Evolutionary conservation across 176 grass and related monocot genomes (phyloP), one percentile per base, ranked within the genome.

Genomic region (Areca catechu): DNA sequence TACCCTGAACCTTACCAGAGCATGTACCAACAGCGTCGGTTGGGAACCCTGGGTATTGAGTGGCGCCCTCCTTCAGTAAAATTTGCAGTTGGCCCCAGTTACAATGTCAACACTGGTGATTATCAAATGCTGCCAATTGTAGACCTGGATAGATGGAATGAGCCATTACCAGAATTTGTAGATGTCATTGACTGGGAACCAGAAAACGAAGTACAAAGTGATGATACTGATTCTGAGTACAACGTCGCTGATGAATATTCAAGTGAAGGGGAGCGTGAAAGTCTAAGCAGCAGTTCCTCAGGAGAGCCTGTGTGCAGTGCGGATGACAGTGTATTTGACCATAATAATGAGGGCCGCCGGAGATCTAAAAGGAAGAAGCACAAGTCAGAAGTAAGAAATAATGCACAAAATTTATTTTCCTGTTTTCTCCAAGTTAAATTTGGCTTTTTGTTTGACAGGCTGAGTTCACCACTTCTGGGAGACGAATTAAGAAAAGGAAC

Each of bases 201-300:
- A 60, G 92, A 88, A 61, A 86, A 84, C 27, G 92, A 97, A 48
- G 71, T 81, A 48, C 82, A 91, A 12, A 90, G 83, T 71, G 92
- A 97, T 56, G 92, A 91, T 73, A 91, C 80, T 55, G 92, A 97
- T 84, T 97, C 92, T 22, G 92, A 97, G 78, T 97, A 90, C 77
- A 82, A 97, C 14, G 72, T 89, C 30, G 79, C 85, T 58, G 86
- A 97, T 79, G 92, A 97, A 58, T 72, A 71, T 71, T 78, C 71
- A 60, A 91, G 71, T 24, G 86, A 77, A 60, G 83, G 78, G 52
- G 92, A 89, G 24, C 83, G 79, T 56, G 92, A 78, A 51, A 82
- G 71, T 71, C 29, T 90, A 24, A 88, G 78, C 63, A 71, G 70
- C 48, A 67, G 68, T 72, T 87, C 74, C 16, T 79, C 60, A 22